phyloP scores from a whole-genome alignment of 2,329 filamentous ascomycete species.

The Ascosphaera apis region DNA sequence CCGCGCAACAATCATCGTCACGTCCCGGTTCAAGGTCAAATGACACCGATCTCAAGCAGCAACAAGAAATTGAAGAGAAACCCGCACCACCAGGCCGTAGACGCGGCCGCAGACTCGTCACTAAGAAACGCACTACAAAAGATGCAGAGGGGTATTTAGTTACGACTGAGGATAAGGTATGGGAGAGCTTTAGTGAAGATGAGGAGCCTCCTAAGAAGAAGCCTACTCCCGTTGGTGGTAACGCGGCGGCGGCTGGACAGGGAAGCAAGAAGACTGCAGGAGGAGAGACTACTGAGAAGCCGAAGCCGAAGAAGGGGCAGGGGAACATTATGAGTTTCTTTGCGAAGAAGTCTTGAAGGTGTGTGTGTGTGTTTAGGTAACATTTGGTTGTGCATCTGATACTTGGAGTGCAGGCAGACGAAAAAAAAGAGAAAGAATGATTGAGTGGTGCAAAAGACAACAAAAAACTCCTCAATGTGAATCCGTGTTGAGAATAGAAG shows the following conservation, averaged over 20 bases:
- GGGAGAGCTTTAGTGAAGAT: constrained; percentile 89
- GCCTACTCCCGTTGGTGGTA: constrained; percentile 23
- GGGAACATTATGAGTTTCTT: constrained; percentile 90
- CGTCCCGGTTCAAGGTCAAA: neutral
- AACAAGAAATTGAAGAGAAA: constrained; percentile 24
- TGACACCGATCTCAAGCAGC: constrained; percentile 12
- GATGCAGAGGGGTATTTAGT: constrained; percentile 85
- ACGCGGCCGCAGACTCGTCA: constrained; percentile 54
- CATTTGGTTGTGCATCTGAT: no score
- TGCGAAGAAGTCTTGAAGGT: constrained; percentile 44
- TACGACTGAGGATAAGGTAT: constrained; percentile 59
- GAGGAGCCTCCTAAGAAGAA: constrained; percentile 34
- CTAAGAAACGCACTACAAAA: constrained; percentile 68
- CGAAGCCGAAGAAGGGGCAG: constrained; percentile 11
- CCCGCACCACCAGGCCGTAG: constrained; percentile 36
- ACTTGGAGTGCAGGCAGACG: no score
- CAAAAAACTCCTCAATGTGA: no score
- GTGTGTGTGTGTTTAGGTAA: no score
- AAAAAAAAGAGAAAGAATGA: no score
- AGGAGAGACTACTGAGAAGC: neutral
- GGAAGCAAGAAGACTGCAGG: constrained; percentile 28
- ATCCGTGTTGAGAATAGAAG: no score
- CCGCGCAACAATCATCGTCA: constrained; percentile 9
- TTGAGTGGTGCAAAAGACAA: no score
- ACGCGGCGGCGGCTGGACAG: constrained; percentile 31